Base-by-base conservation (phyloP, 176 grass and related monocot species). In the Cenchrus americanus region DNA sequence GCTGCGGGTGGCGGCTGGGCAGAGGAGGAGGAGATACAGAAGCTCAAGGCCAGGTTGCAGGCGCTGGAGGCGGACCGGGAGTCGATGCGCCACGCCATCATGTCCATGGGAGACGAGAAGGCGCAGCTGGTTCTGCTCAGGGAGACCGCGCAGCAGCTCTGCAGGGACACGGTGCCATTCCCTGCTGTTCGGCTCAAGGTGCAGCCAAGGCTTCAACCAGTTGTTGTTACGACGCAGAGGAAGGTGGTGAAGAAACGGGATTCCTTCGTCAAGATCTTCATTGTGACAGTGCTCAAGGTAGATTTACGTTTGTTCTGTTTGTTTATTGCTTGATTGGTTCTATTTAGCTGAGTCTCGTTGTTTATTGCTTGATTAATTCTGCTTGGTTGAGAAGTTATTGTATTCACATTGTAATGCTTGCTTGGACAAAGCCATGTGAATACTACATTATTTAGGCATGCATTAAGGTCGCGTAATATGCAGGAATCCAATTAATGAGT, bases 61-160 rank as follows among this genome's bases (percentile, higher is more conserved):
- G 92, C 82, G 12, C 80, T 93, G 5, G 92, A 94, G 76, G 92
- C 92, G 4, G 91, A 95, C 40, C 84, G 89, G 62, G 96, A 98
- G 81, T 90, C 92, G 1, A 91, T 95, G 92, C 86, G 80, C 18
- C 87, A 95, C 13, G 85, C 90, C 46, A 94, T 98, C 74, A 68
- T 93, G 75, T 92, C 91, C 21, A 80, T 94, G 79, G 92, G 91
- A 18, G 63, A 91, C 8, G 78, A 94, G 55, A 98, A 93, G 71
- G 82, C 83, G 10, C 89, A 98, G 84, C 77, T 85, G 11, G 54
- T 92, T 27, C 71, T 95, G 75, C 76, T 91, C 85, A 93, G 89
- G 72, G 86, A 95, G 80, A 95, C 95, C 13, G 84, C 89, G 2
- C 95, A 93, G n/a, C 80, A 95, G 52, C 79, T 93, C n/a, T 93